Conservation (phyloP, 176 grass and related monocot species). For the Carex pumila region DNA sequence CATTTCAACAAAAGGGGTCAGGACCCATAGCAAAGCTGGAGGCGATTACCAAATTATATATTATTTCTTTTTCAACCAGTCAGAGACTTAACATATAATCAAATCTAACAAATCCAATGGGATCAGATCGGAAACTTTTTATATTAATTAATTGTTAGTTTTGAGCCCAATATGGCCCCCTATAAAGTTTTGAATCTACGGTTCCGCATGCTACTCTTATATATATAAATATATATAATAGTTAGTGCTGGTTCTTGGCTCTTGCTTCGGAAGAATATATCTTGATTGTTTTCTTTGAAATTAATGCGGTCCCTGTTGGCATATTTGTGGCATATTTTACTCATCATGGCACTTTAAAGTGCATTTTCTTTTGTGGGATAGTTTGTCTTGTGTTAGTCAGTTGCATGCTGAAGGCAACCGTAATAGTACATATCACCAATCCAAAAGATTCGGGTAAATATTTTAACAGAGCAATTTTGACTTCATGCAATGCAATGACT, state of each 20-base stretch:
- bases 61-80: neutral
- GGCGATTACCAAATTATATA: neutral
- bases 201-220: neutral
- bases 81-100: neutral
- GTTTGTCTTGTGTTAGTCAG: neutral
- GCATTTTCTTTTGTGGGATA: neutral
- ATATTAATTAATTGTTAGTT: neutral
- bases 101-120: neutral
- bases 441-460: neutral
- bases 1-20: neutral
- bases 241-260: slow-evolving; percentile 2
- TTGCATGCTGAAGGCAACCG: neutral
- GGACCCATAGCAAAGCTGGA: neutral
- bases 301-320: slow-evolving; percentile 5
- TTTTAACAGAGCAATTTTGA: too few species aligned
- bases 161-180: neutral
- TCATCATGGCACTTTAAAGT: neutral
- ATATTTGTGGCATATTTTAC: slow-evolving; percentile 4
- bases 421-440: neutral
- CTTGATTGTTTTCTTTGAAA: neutral
- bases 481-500: too few species aligned
- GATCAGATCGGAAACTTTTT: neutral
- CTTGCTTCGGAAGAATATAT: neutral
- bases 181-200: neutral
- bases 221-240: neutral